Evolutionary conservation across 2,329 filamentous ascomycete genomes (phyloP).

Genomic region (Hymenoscyphus linearis): DNA sequence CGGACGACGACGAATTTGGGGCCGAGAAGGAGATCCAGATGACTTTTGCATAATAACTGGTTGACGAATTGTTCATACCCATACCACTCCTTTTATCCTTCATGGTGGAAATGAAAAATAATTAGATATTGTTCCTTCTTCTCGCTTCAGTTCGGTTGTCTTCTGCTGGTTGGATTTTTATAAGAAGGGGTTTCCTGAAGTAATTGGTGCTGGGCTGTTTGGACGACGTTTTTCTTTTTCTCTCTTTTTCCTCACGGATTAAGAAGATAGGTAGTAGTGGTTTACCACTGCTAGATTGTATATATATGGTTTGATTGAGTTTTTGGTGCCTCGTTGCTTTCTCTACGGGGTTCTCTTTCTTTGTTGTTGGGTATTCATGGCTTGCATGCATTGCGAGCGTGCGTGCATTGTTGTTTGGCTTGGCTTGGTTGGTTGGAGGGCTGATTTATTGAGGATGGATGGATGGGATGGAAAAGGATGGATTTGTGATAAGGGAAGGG

Average conservation of each 20-base stretch:
- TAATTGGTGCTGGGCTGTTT: not conserved
- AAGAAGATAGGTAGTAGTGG: not conserved
- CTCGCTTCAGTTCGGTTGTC: not conserved
- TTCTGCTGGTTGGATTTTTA: not conserved
- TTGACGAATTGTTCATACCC: not conserved
- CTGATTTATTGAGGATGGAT: not conserved
- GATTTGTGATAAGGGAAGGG: not conserved
- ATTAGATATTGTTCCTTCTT: not conserved
- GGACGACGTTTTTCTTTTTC: not conserved
- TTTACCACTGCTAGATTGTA: not conserved
- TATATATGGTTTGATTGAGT: not conserved
- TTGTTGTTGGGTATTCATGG: not conserved
- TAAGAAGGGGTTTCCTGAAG: not conserved
- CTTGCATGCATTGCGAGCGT: not conserved
- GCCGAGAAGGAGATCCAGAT: constrained; percentile 71
- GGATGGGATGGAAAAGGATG: not conserved
- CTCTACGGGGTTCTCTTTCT: not conserved
- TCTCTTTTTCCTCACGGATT: too few species aligned
- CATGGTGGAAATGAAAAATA: not conserved
- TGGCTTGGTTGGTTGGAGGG: not conserved
- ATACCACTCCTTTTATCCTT: not conserved
- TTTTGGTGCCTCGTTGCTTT: not conserved
- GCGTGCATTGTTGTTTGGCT: not conserved
- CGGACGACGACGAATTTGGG: constrained; percentile 65
- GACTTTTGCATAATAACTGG: constrained; percentile 56